phyloP scores from a whole-genome alignment of 2,329 filamentous ascomycete species.

The Endothia cerciana region DNA sequence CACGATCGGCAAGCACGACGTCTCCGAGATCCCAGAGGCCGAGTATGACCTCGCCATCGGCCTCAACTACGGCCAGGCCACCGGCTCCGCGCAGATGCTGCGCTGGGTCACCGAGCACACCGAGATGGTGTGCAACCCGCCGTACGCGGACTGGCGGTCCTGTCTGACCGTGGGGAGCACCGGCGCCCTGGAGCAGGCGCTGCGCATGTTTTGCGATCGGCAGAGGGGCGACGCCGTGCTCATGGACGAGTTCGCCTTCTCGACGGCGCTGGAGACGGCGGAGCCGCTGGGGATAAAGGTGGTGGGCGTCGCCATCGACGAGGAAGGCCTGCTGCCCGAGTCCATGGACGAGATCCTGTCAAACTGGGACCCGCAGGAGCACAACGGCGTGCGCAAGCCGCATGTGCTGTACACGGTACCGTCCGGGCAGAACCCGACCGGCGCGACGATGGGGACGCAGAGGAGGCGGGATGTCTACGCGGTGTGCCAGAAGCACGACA shows the following conservation, averaged over 20 bases:
- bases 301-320: constrained; percentile 56
- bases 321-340: constrained; percentile 56
- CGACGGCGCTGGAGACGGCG: constrained; percentile 67
- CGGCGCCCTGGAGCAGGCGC: constrained; percentile 78
- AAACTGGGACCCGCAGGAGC: constrained; percentile 51
- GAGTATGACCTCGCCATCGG: constrained; percentile 80
- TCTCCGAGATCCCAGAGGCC: constrained; percentile 49
- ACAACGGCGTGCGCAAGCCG: constrained; percentile 52
- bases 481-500: constrained; percentile 80
- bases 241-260: constrained; percentile 91
- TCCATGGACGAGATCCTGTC: constrained; percentile 55
- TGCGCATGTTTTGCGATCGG: constrained; percentile 77
- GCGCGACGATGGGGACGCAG: constrained; percentile 73
- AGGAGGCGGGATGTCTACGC: constrained; percentile 75
- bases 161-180: constrained; percentile 86
- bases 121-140: constrained; percentile 84
- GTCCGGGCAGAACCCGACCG: constrained; percentile 89
- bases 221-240: constrained; percentile 76
- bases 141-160: constrained; percentile 89
- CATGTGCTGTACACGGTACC: constrained; percentile 64
- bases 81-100: constrained; percentile 83
- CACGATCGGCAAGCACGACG: constrained; percentile 82
- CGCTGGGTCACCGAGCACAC: constrained; percentile 95
- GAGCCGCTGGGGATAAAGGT: constrained; percentile 56
- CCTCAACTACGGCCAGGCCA: constrained; percentile 91